phyloP scores from a whole-genome alignment of 2,329 filamentous ascomycete genomes.

The Epichloe brachyelytri region DNA sequence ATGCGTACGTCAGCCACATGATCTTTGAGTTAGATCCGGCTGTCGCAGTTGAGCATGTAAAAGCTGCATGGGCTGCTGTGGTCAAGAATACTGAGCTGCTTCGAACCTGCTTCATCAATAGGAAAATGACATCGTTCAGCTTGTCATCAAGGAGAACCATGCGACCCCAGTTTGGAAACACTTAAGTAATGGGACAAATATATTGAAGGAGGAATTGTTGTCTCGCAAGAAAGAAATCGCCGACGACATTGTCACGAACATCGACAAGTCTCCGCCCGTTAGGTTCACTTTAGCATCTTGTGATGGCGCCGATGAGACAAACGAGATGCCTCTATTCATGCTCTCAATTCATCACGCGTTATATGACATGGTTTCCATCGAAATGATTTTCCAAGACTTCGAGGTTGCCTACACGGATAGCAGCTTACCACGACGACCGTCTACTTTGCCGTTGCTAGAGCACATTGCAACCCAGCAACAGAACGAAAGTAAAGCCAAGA shows the following conservation, averaged over 20 bases:
- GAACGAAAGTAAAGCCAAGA: background rate
- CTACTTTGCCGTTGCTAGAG: background rate
- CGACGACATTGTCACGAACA: background rate
- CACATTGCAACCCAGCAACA: background rate
- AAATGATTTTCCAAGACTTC: constrained; percentile 20
- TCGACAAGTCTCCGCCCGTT: background rate
- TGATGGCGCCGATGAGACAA: constrained; percentile 1
- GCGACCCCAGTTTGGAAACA: background rate
- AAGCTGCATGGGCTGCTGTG: constrained; percentile 14
- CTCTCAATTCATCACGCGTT: constrained; percentile 24
- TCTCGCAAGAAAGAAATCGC: background rate
- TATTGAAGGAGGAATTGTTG: background rate
- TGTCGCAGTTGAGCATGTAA: constrained; percentile 10
- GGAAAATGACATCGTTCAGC: constrained; percentile 18
- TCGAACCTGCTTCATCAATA: constrained; percentile 17
- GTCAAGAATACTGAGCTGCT: constrained; percentile 16
- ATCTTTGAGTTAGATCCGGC: constrained; percentile 13
- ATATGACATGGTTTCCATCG: constrained; percentile 22
- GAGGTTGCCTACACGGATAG: constrained; percentile 15
- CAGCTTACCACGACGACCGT: constrained; percentile 2
- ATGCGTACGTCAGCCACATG: constrained; percentile 22
- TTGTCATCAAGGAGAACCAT: constrained; percentile 12
- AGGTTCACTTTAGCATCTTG: constrained; percentile 9
- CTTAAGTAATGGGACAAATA: too few relatives aligned
- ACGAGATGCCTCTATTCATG: constrained; percentile 13